Evolutionary conservation across 768 basidiomycete species (phyloP).

Genomic region (Galerina sulciceps): DNA sequence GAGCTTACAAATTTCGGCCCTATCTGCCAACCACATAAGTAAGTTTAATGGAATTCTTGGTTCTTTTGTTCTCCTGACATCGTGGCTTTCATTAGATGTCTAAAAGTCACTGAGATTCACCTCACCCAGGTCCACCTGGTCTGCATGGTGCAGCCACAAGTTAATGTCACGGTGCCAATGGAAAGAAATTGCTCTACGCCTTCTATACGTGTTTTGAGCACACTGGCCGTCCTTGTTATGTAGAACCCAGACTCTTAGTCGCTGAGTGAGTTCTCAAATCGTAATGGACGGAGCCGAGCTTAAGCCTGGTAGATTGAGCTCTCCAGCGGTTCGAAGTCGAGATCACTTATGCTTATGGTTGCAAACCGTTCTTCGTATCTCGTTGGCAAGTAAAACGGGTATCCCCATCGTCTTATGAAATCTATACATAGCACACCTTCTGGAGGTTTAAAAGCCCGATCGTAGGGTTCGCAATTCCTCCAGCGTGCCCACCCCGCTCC

Average conservation of each 20-base stretch:
- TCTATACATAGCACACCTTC: neutral
- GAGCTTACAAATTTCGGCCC: neutral
- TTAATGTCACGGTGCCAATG: too few species aligned
- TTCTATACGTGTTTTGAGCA: too few species aligned
- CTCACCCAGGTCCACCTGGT: too few species aligned
- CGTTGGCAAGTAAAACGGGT: neutral
- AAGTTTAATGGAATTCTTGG: neutral
- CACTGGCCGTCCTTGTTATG: too few species aligned
- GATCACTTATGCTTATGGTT: neutral
- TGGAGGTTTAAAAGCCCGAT: neutral
- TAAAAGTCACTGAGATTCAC: too few species aligned
- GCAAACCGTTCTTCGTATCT: neutral
- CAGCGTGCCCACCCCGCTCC: neutral
- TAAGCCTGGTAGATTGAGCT: neutral
- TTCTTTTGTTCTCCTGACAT: constrained; percentile 1
- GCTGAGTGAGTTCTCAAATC: neutral
- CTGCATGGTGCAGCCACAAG: too few species aligned
- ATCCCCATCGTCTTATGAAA: constrained; percentile 1
- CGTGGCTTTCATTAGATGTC: neutral
- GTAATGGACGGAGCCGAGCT: neutral
- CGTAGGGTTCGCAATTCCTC: neutral
- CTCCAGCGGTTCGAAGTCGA: neutral
- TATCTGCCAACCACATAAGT: neutral
- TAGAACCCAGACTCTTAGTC: too few species aligned
- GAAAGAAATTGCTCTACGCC: too few species aligned